Evolutionary conservation across 345 rosid genomes (phyloP), one percentile per base, ranked within the genome.

Genomic region (Eucalyptus melliodora): DNA sequence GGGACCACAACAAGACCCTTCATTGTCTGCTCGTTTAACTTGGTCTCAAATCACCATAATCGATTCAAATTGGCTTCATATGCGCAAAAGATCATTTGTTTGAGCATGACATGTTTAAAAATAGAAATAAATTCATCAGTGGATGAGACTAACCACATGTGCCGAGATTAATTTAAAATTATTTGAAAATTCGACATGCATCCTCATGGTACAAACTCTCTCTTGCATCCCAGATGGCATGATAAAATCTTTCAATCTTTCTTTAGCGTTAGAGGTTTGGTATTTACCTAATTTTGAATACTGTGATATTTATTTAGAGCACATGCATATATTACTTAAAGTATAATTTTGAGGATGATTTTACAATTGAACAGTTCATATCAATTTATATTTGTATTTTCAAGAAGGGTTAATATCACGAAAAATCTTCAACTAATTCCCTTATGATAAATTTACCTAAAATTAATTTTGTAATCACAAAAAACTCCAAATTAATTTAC

Each of bases 401-500:
- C 5, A 53, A 53, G 0, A 53, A 19, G 0, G 26, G 11, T 21
- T 53, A 8, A 53, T 8, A 53, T 53, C 2, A 19, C 11, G 5
- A 21, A 53, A 53, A 53, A 53, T 53, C 1, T 53, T 8, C 0
- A 53, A 53, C 2, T 21, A 21, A 53, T 53, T 2, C 11, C 1
- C 55, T 2, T 0, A 0, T 2, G 11, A 53, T 53, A 0, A 53
- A 21, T 53, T 53, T 53, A 53, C 0, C 11, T 53, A 53, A 19
- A 53, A 53, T 53, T 53, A 21, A 53, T 21, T 1, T 53, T 53
- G 3, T 19, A 0, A 53, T 53, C 10, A 53, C 10, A 53, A 4
- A 53, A 19, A 21, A 21, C 11, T 21, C 59, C 0, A 53, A 53
- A 53, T 0, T 53, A 0, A 21, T 19, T 0, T 53, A 21, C 1